These are phyloP conservation scores for Dryadomyces quercus-mongolicae DNA, from an alignment of 2,329 filamentous ascomycete genomes.

Conservation along the genomic window DNA sequence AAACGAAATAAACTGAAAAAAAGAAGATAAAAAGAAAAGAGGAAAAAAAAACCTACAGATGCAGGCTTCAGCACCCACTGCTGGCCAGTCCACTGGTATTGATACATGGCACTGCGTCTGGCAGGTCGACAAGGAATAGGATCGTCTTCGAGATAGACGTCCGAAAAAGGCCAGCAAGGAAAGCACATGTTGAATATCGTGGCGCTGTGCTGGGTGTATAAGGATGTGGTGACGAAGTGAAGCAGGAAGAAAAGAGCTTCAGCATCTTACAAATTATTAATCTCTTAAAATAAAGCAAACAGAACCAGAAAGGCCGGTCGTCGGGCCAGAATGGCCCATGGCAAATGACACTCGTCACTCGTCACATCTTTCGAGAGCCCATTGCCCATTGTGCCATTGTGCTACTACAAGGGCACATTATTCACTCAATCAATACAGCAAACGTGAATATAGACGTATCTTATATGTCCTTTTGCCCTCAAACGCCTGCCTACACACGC, in stretches of 20 bases:
- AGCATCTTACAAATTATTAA: too few relatives aligned
- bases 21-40: not conserved
- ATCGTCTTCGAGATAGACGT: slow-evolving; percentile 14
- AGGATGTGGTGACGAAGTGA: not conserved
- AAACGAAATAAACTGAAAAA: not conserved
- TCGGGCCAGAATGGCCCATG: too few relatives aligned
- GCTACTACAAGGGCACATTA: too few relatives aligned
- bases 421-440: not conserved
- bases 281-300: too few relatives aligned
- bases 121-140: slow-evolving; percentile 19
- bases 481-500: slow-evolving; percentile 9
- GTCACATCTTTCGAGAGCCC: too few relatives aligned
- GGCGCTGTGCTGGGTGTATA: too few relatives aligned
- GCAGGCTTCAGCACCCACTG: slow-evolving; percentile 23
- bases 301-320: too few relatives aligned
- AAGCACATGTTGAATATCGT: slow-evolving; percentile 35
- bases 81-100: slow-evolving; percentile 28
- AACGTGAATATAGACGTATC: not conserved
- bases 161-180: slow-evolving; percentile 32
- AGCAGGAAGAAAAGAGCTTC: too few relatives aligned
- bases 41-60: slow-evolving; percentile 20
- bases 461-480: not conserved
- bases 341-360: too few relatives aligned
- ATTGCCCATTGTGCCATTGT: too few relatives aligned
- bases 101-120: slow-evolving; percentile 15